A percentile compares a stretch with the other conserved stretches of the same genome.
These are phyloP conservation scores for Fremontodendron californicum DNA, from an alignment of 345 rosid species.

Conservation along the genomic window DNA sequence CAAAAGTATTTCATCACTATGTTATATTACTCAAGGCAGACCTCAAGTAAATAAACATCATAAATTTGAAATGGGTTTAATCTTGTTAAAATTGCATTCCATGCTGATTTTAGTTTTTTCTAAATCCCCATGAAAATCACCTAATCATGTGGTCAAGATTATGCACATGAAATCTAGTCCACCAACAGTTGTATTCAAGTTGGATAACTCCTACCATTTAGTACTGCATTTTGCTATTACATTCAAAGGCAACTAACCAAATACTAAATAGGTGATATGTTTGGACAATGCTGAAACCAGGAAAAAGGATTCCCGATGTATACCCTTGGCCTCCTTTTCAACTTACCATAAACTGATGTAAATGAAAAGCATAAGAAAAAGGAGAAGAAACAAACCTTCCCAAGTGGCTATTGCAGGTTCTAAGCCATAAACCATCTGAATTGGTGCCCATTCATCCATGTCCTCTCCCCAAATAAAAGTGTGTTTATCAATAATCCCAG, in stretches of 20 bases:
- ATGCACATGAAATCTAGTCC: background rate
- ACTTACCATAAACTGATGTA: background rate
- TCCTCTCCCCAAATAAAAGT: conserved; percentile 95
- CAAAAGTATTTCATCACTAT: background rate
- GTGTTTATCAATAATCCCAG: conserved; percentile 78
- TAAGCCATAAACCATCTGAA: conserved; percentile 89
- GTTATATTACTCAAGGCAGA: background rate
- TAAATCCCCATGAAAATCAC: background rate
- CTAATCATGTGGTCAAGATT: background rate
- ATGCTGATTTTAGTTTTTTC: background rate
- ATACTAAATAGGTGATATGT: background rate
- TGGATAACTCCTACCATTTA: background rate
- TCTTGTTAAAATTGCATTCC: background rate
- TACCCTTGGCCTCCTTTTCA: background rate
- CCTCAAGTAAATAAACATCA: background rate
- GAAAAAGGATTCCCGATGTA: background rate
- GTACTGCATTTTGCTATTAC: background rate
- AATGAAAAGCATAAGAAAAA: background rate
- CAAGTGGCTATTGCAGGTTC: conserved; percentile 92
- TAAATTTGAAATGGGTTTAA: background rate
- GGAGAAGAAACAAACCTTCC: conserved; percentile 59
- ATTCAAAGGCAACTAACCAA: background rate
- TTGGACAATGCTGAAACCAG: background rate
- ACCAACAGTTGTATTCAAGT: background rate
- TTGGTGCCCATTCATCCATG: conserved; percentile 97